Evolutionary conservation across 2,329 filamentous ascomycete species (phyloP), one percentile per base, ranked within the genome.

Genomic region (Colletotrichum salicis): DNA sequence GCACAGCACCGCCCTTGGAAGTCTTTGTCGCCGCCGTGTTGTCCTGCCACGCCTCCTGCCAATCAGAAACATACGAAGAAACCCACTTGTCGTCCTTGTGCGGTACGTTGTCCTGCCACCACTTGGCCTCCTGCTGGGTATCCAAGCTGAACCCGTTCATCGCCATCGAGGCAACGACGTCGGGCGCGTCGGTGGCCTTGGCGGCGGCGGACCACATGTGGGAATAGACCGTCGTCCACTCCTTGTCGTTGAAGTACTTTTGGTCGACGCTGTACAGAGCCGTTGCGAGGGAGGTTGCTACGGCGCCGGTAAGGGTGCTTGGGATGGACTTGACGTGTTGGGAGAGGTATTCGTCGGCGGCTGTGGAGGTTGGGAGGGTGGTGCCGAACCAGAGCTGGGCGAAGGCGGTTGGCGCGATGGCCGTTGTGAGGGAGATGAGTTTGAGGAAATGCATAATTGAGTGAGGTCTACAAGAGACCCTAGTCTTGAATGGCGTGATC

Each of bases 151-250:
- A 58, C 5, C 64, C 51, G 11, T 58, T 31, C 8, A 71, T 48
- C 7, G 48, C 64, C 31, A 71, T 61, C 1, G 74, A 75, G 1
- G 70, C 72, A 24, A 74, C 74, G 35, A 73, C 59, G 24, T 66
- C 61, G 24, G 68, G 66, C 24, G 70, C 66, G 61, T 74, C 55
- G 48, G 60, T 67, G 29, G 74, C 72, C 29, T 65, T 65, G 48
- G 74, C 74, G 37, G 70, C 74, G 35, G 72, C 74, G 41, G 72
- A 69, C 61, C 57, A 73, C 41, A 74, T 66, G 70, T 75, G 64
- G 19, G 60, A 61, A 57, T 64, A 59, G 45, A 75, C 67, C 22
- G 73, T 71, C 22, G 57, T 64, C 62, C 57, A 74, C 37, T 58
- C 48, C 2, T 57, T 29, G 45, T 61, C 63, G 60, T 67, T 64